These are phyloP conservation scores for Exophiala viscosa DNA, from an alignment of 2,329 filamentous ascomycete genomes.

Conservation along the genomic window DNA sequence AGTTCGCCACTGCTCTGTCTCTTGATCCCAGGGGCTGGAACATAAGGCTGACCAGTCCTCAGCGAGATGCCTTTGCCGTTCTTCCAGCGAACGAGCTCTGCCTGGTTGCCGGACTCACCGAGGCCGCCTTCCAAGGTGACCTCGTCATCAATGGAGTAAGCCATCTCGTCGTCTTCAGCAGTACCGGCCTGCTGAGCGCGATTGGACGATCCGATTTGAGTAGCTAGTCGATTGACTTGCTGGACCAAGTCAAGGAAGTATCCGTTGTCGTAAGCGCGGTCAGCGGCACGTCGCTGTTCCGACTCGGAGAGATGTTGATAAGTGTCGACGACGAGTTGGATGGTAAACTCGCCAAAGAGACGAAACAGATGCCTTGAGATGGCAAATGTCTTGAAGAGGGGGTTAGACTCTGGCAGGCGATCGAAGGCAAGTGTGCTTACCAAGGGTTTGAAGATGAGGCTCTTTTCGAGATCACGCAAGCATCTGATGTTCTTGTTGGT, in stretches of 20 bases:
- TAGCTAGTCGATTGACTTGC: constrained; percentile 86
- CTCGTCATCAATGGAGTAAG: constrained; percentile 60
- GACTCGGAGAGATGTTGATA: constrained; percentile 80
- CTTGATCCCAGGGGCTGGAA: constrained; percentile 49
- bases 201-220: constrained; percentile 73
- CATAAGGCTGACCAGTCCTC: constrained; percentile 64
- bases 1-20: constrained; percentile 57
- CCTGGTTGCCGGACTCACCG: constrained; percentile 73
- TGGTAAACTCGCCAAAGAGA: constrained; percentile 84
- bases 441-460: constrained; percentile 81
- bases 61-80: constrained; percentile 78
- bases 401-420: constrained; percentile 65
- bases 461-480: constrained; percentile 91
- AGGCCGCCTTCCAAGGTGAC: constrained; percentile 79
- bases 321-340: constrained; percentile 84
- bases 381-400: constrained; percentile 69
- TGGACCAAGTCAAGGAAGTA: constrained; percentile 96
- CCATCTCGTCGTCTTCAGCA: constrained; percentile 52
- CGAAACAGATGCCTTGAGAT: constrained; percentile 71
- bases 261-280: constrained; percentile 89
- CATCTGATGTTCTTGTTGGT: constrained; percentile 80
- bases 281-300: constrained; percentile 77
- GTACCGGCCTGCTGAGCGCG: constrained; percentile 50
- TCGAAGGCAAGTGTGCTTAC: constrained; percentile 63
- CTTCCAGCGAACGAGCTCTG: constrained; percentile 77